A percentile compares a stretch with the other conserved stretches of the same genome.
Evolutionary conservation across 768 basidiomycete species (phyloP).

Genomic region (Porpolomopsis calyptriformis): DNA sequence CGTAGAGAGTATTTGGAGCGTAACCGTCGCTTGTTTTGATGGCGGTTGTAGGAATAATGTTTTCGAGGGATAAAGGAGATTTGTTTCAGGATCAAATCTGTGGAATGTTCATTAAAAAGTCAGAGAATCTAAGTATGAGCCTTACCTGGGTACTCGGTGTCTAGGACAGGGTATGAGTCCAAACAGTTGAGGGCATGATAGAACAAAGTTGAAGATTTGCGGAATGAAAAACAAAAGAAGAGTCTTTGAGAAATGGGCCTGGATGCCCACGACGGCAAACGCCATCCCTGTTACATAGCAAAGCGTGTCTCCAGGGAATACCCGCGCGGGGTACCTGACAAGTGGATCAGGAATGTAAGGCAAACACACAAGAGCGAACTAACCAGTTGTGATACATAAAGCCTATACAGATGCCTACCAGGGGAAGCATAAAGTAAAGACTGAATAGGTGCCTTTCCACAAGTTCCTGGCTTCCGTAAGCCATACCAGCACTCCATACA

Average conservation of each 20-base stretch:
- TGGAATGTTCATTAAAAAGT: slow-evolving; percentile 5
- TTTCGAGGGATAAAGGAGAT: slow-evolving; percentile 70
- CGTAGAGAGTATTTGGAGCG: slow-evolving; percentile 48
- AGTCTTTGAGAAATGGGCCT: slow-evolving; percentile 96
- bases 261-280: slow-evolving; percentile 94
- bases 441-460: slow-evolving; percentile 93
- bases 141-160: slow-evolving; percentile 84
- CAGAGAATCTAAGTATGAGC: slow-evolving; percentile 2
- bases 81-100: slow-evolving; percentile 68
- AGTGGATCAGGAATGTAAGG: background rate
- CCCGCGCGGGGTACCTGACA: slow-evolving; percentile 86
- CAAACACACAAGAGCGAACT: slow-evolving; percentile 17
- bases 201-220: slow-evolving; percentile 93
- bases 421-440: slow-evolving; percentile 92
- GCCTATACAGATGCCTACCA: slow-evolving; percentile 81
- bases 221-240: slow-evolving; percentile 94
- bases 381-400: slow-evolving; percentile 97
- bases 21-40: slow-evolving; percentile 38
- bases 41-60: slow-evolving; percentile 51
- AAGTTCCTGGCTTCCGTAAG: slow-evolving; percentile 75
- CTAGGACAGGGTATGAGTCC: slow-evolving; percentile 89
- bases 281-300: slow-evolving; percentile 99
- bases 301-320: slow-evolving; percentile 92
- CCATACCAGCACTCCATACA: slow-evolving; percentile 75
- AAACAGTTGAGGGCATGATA: slow-evolving; percentile 92